Evolutionary conservation across 2,329 filamentous ascomycete species (phyloP).

Genomic region (Emergomyces orientalis): DNA sequence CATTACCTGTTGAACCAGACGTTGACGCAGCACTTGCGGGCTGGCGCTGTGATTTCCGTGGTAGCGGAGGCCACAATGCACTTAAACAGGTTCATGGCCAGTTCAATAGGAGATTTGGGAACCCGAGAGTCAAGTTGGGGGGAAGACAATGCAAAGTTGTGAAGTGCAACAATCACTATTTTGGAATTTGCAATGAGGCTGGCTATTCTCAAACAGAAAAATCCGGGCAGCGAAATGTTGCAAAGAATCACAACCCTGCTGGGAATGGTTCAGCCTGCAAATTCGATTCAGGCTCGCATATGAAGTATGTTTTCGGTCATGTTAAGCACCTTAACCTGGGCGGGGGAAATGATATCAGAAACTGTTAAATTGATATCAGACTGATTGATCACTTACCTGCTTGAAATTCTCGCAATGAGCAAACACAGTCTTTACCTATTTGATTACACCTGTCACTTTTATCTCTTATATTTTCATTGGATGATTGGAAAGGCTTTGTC

Average conservation of each 20-base stretch:
- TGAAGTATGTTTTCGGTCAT: background rate
- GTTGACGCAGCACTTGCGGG: background rate
- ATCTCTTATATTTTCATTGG: background rate
- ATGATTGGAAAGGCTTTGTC: background rate
- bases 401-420: background rate
- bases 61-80: background rate
- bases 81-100: background rate
- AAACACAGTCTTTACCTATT: background rate
- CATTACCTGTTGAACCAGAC: background rate
- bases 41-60: background rate
- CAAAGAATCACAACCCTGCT: background rate
- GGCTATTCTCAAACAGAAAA: background rate
- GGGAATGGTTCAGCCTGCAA: background rate
- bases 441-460: background rate
- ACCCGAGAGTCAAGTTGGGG: background rate
- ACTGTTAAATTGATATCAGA: background rate
- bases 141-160: background rate
- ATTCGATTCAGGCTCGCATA: background rate
- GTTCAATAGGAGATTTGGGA: background rate
- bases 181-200: background rate
- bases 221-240: background rate
- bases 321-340: background rate
- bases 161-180: background rate
- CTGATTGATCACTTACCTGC: background rate
- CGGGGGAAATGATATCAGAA: background rate